phyloP scores from a whole-genome alignment of 129 eudicot species.

The Flaveria sonorensis region DNA sequence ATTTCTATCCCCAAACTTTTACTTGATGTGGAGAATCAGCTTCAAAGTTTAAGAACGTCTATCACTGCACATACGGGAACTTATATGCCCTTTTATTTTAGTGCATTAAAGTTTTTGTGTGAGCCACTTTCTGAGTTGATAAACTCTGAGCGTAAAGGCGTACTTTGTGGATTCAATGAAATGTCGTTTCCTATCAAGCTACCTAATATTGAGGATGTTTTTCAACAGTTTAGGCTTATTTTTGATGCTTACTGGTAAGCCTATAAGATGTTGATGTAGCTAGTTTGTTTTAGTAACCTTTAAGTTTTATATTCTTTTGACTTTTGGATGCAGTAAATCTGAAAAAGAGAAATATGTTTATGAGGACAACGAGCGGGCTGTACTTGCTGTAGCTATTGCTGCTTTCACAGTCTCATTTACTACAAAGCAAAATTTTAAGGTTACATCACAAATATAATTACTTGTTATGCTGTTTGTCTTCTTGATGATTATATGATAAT shows the following conservation, averaged over 20 bases:
- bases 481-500: not conserved
- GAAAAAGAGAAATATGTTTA: slow-evolving; percentile 46
- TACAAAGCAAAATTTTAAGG: slow-evolving; percentile 56
- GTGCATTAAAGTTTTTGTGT: slow-evolving; percentile 69
- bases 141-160: slow-evolving; percentile 48
- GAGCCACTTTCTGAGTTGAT: slow-evolving; percentile 66
- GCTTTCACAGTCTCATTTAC: slow-evolving; percentile 59
- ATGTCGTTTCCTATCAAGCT: slow-evolving; percentile 33
- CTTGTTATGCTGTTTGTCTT: slow-evolving; percentile 10
- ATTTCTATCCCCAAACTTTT: slow-evolving; percentile 31
- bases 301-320: not conserved
- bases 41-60: slow-evolving; percentile 36
- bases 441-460: not conserved
- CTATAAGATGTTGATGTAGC: slow-evolving; percentile 19
- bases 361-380: slow-evolving; percentile 51
- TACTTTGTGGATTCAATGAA: slow-evolving; percentile 49
- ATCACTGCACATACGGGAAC: slow-evolving; percentile 27
- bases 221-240: slow-evolving; percentile 46
- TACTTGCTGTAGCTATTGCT: slow-evolving; percentile 67
- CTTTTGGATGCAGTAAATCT: slow-evolving; percentile 43
- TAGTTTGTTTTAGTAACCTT: slow-evolving; percentile 11
- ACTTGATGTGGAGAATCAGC: slow-evolving; percentile 42
- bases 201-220: slow-evolving; percentile 45
- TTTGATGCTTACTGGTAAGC: slow-evolving; percentile 54
- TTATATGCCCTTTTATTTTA: slow-evolving; percentile 42